Conservation (phyloP, 139 green algal species). For the Chlamydomonas sp. region DNA sequence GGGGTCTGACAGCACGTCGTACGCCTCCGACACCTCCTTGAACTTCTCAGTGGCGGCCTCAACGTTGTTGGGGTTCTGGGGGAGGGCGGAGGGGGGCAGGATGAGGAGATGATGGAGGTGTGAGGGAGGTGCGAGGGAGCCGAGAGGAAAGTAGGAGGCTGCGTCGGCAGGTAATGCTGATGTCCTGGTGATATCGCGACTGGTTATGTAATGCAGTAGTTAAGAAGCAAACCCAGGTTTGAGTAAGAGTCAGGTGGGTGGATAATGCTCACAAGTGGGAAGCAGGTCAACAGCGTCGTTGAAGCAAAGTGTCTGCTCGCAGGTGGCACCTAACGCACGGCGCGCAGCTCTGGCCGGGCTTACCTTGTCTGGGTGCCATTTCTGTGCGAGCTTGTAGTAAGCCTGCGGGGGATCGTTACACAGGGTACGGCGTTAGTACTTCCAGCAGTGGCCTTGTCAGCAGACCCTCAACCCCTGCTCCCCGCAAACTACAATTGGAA, state of each 20-base stretch:
- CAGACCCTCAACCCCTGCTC: background rate
- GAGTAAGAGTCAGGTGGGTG: background rate
- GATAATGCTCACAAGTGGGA: background rate
- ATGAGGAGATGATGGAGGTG: background rate
- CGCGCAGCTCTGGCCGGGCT: no score
- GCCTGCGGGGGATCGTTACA: conserved; percentile 47
- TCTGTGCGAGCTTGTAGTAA: conserved; percentile 87
- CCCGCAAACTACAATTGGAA: background rate
- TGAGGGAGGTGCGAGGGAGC: background rate
- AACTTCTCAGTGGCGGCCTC: conserved; percentile 46
- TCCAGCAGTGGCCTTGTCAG: background rate
- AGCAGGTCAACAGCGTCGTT: no score
- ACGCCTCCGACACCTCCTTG: conserved; percentile 54
- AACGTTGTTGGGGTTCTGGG: conserved; percentile 69
- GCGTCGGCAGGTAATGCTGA: no score
- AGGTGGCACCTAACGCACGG: no score
- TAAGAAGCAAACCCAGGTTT: background rate
- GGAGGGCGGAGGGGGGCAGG: background rate
- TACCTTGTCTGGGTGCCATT: conserved; percentile 48
- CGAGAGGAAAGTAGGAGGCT: no score
- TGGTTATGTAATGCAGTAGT: no score
- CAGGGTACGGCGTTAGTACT: background rate
- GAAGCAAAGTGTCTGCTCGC: no score
- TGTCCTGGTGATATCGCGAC: no score
- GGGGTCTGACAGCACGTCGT: conserved; percentile 40